Percentiles rank a stretch among this genome's conserved stretches.
phyloP scores from a whole-genome alignment of 139 green algal species.

The Zygnema cylindricum region DNA sequence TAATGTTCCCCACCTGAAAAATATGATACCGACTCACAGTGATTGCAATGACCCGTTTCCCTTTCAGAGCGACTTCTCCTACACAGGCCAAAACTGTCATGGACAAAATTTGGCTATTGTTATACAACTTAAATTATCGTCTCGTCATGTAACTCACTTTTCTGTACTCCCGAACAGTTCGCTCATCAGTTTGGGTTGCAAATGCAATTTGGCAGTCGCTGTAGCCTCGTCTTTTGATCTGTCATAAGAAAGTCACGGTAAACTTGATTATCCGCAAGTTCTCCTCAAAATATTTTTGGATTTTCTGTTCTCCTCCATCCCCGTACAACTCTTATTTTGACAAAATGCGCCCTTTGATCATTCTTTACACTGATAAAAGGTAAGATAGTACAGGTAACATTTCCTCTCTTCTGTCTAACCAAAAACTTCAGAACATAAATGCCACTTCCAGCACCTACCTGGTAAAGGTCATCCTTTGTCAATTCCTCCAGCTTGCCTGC shows the following conservation, averaged over 20 bases:
- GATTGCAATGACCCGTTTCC: no score
- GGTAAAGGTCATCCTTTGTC: slow-evolving; percentile 75
- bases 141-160: no score
- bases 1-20: no score
- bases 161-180: slow-evolving; percentile 50
- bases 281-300: background rate
- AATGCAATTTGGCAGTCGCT: slow-evolving; percentile 87
- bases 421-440: background rate
- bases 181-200: slow-evolving; percentile 35
- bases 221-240: slow-evolving; percentile 85
- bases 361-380: no score
- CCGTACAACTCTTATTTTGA: no score
- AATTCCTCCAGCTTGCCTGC: slow-evolving; percentile 72
- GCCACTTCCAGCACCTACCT: slow-evolving; percentile 68
- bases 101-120: no score
- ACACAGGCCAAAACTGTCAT: no score
- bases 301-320: no score
- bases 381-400: no score
- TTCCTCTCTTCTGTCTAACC: no score
- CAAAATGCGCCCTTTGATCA: background rate
- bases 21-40: no score
- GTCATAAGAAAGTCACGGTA: background rate
- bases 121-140: background rate
- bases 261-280: background rate
- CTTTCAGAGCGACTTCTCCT: background rate